Percentiles rank a stretch among this genome's conserved stretches.
Conservation (phyloP, 768 basidiomycete species). For the Trametes cingulata region DNA sequence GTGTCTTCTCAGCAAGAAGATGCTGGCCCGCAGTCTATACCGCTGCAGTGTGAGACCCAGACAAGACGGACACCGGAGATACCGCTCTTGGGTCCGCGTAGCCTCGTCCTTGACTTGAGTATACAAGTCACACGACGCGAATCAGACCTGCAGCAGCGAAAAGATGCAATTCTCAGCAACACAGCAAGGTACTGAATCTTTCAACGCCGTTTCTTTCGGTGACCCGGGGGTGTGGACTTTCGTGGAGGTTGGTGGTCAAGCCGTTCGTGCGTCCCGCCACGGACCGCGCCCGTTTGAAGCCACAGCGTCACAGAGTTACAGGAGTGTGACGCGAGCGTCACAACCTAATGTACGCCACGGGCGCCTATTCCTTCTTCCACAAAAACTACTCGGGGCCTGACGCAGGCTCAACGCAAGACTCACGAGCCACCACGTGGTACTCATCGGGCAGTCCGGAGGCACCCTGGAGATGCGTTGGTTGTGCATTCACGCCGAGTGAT, state of each 20-base stretch:
- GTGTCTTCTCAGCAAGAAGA: background rate
- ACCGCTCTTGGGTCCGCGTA: background rate
- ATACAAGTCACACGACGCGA: constrained; percentile 8
- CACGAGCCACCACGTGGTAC: no score
- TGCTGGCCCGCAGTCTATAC: background rate
- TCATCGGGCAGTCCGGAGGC: no score
- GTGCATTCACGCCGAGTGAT: background rate
- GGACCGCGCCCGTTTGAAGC: background rate
- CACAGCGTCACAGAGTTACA: background rate
- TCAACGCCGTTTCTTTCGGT: constrained; percentile 8
- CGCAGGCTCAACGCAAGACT: no score
- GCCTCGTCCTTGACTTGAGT: background rate
- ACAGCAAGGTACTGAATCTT: constrained; percentile 12
- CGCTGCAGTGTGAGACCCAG: background rate
- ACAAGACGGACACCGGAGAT: background rate
- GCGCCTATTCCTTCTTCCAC: no score
- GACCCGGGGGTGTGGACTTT: background rate
- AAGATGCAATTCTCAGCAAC: constrained; percentile 19
- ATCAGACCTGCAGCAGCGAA: constrained; percentile 14
- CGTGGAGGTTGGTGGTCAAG: constrained; percentile 11
- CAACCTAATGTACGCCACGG: background rate
- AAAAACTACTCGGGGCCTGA: no score
- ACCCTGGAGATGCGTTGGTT: no score
- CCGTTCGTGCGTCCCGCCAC: background rate
- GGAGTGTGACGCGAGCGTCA: background rate